These are phyloP conservation scores for Barnettozyma siamensis DNA, from an alignment of 805 yeast genomes.

Conservation along the genomic window DNA sequence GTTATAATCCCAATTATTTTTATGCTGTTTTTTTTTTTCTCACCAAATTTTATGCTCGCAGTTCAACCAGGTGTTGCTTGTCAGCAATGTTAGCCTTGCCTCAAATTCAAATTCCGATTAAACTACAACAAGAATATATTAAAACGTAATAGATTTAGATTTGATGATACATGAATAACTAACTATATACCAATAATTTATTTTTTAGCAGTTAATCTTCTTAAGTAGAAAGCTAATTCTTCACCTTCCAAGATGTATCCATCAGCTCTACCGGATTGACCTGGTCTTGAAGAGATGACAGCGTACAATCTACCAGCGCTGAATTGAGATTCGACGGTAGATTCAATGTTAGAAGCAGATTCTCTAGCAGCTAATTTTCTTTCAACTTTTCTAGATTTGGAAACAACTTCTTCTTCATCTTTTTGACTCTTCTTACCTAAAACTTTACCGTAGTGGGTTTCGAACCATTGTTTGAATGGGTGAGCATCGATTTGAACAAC, in stretches of 20 bases:
- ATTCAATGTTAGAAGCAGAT: constrained; percentile 75
- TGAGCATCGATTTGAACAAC: constrained; percentile 99
- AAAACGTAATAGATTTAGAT: constrained; percentile 23
- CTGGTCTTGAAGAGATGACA: constrained; percentile 98
- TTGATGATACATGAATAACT: constrained; percentile 22
- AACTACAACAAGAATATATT: constrained; percentile 6
- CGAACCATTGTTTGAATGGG: constrained; percentile 99
- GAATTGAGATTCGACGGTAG: constrained; percentile 93
- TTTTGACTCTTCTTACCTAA: constrained; percentile 77
- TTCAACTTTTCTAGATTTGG: constrained; percentile 74
- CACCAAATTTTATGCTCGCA: too few relatives aligned
- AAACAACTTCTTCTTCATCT: constrained; percentile 45
- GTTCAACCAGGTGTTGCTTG: too few relatives aligned
- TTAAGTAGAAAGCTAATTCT: constrained; percentile 99
- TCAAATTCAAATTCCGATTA: too few relatives aligned
- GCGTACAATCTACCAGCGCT: constrained; percentile 99
- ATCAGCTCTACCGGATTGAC: constrained; percentile 99
- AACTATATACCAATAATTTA: constrained; percentile 36
- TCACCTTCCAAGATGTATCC: constrained; percentile 99
- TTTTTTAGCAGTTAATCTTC: constrained; percentile 99
- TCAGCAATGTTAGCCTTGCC: too few relatives aligned
- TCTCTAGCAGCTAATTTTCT: constrained; percentile 94
- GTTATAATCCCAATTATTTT: too few relatives aligned
- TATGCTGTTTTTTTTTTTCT: too few relatives aligned
- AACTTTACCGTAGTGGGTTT: constrained; percentile 93